Evolutionary conservation across 2,329 filamentous ascomycete species (phyloP), one percentile per base, ranked within the genome.

Genomic region (Sporothrix brunneoviolacea): DNA sequence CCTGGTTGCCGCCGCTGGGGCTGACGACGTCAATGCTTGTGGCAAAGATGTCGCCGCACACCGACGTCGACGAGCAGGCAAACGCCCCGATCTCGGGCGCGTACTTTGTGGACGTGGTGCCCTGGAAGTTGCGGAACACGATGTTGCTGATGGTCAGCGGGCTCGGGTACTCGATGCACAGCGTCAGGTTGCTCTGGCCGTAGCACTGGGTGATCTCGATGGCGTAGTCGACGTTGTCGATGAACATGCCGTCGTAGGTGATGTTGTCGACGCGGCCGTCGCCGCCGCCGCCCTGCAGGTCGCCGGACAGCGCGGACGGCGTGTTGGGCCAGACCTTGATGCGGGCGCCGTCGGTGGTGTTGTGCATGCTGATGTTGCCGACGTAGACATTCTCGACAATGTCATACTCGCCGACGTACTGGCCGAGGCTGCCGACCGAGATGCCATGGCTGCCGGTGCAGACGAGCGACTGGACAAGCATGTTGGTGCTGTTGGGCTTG

Each of bases 371-470:
- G 30, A 70, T 64, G 56, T 76, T 75, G 61, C 67, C 69, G 12
- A 76, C 74, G 55, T 75, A 72, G 35, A 83, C 62, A 57, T 83
- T 76, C 63, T 80, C 69, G 19, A 83, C 79, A 50, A 81, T 76
- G 59, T 83, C 79, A 21, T 73, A 70, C 54, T 77, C 72, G 43
- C 71, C 72, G 4, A 65, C 59, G 60, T 83, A 82, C 60, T 83
- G 79, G 21, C 80, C 80, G 0, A 83, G 65, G 8, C 75, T 79
- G 22, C 80, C 80, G 16, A 83, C 77, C 27, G 71, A 75, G 58
- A 83, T 80, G 38, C 80, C 80, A 62, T 83, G 80, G 8, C 74
- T 79, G 47, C 79, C 78, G 56, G 79, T 82, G 68, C 80, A 83
- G 55, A 71, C 64, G 4, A 83, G 67, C 57, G 79, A 80, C 60